Evolutionary conservation across 2,329 filamentous ascomycete species (phyloP).

Genomic region (Aspergillus versicolor): DNA sequence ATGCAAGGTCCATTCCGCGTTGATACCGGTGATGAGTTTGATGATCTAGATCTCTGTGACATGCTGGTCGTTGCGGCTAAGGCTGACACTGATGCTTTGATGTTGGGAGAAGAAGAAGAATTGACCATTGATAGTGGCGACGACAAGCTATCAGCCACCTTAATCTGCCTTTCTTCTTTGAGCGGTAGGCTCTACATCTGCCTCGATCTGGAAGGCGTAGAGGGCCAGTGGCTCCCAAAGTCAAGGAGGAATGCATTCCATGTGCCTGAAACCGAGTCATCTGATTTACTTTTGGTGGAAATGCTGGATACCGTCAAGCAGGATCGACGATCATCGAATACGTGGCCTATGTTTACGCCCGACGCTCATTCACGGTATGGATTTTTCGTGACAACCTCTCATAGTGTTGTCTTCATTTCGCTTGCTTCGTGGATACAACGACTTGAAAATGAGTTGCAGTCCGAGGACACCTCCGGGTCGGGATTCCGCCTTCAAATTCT

Average conservation of each 20-base stretch:
- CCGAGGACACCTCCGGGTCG: slow-evolving; percentile 51
- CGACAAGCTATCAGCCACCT: slow-evolving; percentile 54
- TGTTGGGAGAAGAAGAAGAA: slow-evolving; percentile 52
- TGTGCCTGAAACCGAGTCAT: slow-evolving; percentile 41
- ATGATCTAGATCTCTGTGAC: slow-evolving; percentile 60
- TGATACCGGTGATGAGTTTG: slow-evolving; percentile 49
- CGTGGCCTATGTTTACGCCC: slow-evolving; percentile 56
- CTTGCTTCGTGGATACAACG: slow-evolving; percentile 57
- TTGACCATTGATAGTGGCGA: slow-evolving; percentile 42
- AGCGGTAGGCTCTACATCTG: slow-evolving; percentile 58
- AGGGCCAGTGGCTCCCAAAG: slow-evolving; percentile 62
- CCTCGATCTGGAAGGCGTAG: slow-evolving; percentile 61
- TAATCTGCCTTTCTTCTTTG: slow-evolving; percentile 58
- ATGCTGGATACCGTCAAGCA: slow-evolving; percentile 42
- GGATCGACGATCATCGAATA: slow-evolving; percentile 23
- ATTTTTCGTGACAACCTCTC: slow-evolving; percentile 58
- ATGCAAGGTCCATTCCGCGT: slow-evolving; percentile 63
- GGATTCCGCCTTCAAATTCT: slow-evolving; percentile 58
- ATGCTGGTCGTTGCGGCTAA: slow-evolving; percentile 57
- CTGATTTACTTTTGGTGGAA: slow-evolving; percentile 46
- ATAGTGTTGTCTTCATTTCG: slow-evolving; percentile 56
- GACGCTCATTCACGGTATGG: slow-evolving; percentile 58
- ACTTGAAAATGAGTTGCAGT: slow-evolving; percentile 57
- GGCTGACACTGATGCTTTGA: slow-evolving; percentile 53
- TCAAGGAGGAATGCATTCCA: slow-evolving; percentile 41